Percentiles rank a stretch among this genome's conserved stretches.
These are phyloP conservation scores for Solanum piurae DNA, from an alignment of 257 asterid genomes.

Conservation along the genomic window DNA sequence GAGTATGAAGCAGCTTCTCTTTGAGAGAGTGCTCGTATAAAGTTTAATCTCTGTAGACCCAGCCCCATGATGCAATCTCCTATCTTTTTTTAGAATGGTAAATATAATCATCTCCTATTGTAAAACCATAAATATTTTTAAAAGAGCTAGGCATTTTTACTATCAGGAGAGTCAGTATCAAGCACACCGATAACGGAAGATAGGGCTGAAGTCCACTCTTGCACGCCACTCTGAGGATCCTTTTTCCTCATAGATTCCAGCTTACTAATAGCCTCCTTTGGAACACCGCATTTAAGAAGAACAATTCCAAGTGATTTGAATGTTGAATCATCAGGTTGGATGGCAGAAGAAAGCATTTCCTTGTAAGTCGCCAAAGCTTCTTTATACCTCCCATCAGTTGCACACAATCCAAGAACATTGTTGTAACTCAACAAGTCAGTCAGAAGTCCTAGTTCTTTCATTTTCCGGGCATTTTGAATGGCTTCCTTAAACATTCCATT, in stretches of 20 bases:
- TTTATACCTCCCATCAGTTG: conserved; percentile 69
- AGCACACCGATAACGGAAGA: conserved; percentile 35
- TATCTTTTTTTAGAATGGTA: not conserved
- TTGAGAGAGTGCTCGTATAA: not conserved
- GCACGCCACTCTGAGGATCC: conserved; percentile 40
- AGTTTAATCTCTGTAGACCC: not conserved
- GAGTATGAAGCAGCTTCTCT: not conserved
- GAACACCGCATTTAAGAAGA: conserved; percentile 73
- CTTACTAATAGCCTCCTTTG: conserved; percentile 43
- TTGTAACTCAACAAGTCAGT: conserved; percentile 71
- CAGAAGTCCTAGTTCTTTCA: conserved; percentile 76
- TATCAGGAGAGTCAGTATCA: conserved; percentile 10
- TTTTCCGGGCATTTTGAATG: conserved; percentile 40
- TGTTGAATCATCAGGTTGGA: conserved; percentile 65
- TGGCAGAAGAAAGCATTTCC: conserved; percentile 51
- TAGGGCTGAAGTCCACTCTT: conserved; percentile 52
- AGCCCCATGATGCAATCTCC: not conserved
- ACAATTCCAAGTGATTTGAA: conserved; percentile 57
- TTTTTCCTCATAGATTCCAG: conserved; percentile 44
- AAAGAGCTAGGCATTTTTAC: not conserved
- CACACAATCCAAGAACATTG: conserved; percentile 59
- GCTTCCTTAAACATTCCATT: conserved; percentile 68
- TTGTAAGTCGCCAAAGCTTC: conserved; percentile 63
- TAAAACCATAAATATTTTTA: not conserved
- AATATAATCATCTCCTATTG: not conserved